Evolutionary conservation across 2,329 filamentous ascomycete genomes (phyloP).

Genomic region (Exophiala sp.): DNA sequence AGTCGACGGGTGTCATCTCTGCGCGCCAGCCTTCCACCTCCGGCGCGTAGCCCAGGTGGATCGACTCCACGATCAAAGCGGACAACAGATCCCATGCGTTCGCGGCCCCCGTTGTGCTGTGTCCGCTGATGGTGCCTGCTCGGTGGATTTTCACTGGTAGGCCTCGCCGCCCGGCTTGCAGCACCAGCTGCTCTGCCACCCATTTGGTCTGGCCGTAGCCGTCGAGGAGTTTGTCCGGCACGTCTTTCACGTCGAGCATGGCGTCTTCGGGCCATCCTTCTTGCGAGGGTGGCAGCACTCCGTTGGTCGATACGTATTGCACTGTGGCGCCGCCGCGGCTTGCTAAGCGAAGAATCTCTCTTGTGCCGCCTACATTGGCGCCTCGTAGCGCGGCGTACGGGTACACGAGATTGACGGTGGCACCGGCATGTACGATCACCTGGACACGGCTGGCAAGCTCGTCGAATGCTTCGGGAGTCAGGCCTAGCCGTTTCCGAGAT

Average conservation of each 20-base stretch:
- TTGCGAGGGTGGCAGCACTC: slow-evolving; percentile 64
- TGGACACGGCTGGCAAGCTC: slow-evolving; percentile 60
- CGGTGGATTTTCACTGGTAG: slow-evolving; percentile 66
- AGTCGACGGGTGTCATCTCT: slow-evolving; percentile 81
- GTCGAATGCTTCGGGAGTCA: slow-evolving; percentile 60
- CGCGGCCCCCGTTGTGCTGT: slow-evolving; percentile 66
- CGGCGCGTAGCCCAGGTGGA: slow-evolving; percentile 64
- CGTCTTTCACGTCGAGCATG: slow-evolving; percentile 61
- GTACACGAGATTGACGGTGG: slow-evolving; percentile 74
- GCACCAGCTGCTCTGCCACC: slow-evolving; percentile 70
- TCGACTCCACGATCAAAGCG: slow-evolving; percentile 68
- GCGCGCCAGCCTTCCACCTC: slow-evolving; percentile 68
- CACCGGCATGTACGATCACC: slow-evolving; percentile 70
- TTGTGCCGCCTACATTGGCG: slow-evolving; percentile 72
- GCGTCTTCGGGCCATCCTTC: slow-evolving; percentile 66
- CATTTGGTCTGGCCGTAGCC: slow-evolving; percentile 77
- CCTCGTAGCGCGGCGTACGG: slow-evolving; percentile 66
- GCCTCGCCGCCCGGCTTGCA: slow-evolving; percentile 62
- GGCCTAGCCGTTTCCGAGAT: slow-evolving; percentile 61
- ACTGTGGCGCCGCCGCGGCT: slow-evolving; percentile 62
- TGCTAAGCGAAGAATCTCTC: slow-evolving; percentile 67
- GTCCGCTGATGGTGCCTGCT: slow-evolving; percentile 71
- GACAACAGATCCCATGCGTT: slow-evolving; percentile 75
- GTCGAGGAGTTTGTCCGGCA: slow-evolving; percentile 62
- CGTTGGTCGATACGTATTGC: slow-evolving; percentile 74